These are phyloP conservation scores for Amesomyces nigricolor DNA, from an alignment of 2,329 filamentous ascomycete genomes.

Conservation along the genomic window DNA sequence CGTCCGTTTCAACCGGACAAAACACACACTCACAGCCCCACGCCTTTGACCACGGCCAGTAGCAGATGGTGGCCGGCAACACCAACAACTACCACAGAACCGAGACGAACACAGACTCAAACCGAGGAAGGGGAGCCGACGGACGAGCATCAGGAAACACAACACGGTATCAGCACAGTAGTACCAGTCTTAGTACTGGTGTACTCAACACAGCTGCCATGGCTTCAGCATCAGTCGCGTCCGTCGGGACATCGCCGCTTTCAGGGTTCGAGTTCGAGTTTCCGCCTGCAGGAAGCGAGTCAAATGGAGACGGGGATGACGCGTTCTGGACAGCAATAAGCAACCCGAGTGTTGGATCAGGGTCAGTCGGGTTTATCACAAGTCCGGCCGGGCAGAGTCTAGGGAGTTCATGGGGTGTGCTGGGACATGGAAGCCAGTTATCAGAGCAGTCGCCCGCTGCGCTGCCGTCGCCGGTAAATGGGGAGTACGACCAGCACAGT, in stretches of 20 bases:
- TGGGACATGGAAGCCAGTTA: constrained; percentile 33
- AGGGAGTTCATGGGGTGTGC: constrained; percentile 42
- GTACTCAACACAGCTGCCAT: not conserved
- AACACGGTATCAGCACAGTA: not conserved
- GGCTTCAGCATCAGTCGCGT: constrained; percentile 36
- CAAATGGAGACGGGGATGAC: constrained; percentile 38
- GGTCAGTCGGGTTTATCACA: constrained; percentile 41
- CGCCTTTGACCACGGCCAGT: not conserved
- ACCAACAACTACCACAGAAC: not conserved
- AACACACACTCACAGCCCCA: not conserved
- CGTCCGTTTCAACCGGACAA: not conserved
- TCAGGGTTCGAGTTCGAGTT: constrained; percentile 35
- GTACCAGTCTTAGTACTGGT: not conserved
- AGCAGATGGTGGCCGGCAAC: constrained; percentile 2
- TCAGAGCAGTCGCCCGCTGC: constrained; percentile 32
- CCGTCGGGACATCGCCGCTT: constrained; percentile 32
- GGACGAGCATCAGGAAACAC: not conserved
- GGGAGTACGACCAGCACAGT: constrained; percentile 36
- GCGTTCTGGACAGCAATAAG: constrained; percentile 40
- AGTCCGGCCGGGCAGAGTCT: constrained; percentile 49
- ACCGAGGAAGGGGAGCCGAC: not conserved
- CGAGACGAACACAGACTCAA: not conserved
- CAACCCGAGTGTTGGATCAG: constrained; percentile 30
- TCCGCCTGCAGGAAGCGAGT: constrained; percentile 24
- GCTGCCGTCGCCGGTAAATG: constrained; percentile 42